Evolutionary conservation across 1,284 basidiomycete species (phyloP).

Genomic region (Trichosporon sp.): DNA sequence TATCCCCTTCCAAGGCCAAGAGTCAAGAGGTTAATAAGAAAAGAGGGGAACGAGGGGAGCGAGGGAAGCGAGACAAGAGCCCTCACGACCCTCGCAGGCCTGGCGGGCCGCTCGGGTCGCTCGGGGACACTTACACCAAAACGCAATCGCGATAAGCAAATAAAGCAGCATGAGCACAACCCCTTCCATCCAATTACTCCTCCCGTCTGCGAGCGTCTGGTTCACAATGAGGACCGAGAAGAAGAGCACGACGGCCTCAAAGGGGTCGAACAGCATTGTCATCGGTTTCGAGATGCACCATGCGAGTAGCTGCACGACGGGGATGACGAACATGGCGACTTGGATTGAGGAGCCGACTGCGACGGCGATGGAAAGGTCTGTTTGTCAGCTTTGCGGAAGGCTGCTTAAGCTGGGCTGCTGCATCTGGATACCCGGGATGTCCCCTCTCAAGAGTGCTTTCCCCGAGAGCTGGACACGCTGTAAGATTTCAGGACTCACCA

Average conservation of each 20-base stretch:
- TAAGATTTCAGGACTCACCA: neutral
- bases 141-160: slow-evolving; percentile 46
- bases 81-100: too few species aligned
- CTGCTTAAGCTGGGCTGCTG: too few species aligned
- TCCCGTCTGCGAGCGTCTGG: slow-evolving; percentile 66
- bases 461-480: too few species aligned
- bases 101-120: neutral
- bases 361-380: slow-evolving; percentile 59
- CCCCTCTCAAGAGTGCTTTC: too few species aligned
- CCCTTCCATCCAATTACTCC: slow-evolving; percentile 51
- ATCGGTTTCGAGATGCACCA: slow-evolving; percentile 52
- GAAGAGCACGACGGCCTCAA: slow-evolving; percentile 52
- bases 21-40: too few species aligned
- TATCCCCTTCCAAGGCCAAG: too few species aligned
- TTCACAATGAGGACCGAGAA: slow-evolving; percentile 72
- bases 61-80: too few species aligned
- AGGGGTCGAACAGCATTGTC: slow-evolving; percentile 48
- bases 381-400: neutral
- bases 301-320: slow-evolving; percentile 56
- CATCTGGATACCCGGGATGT: too few species aligned
- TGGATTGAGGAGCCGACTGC: slow-evolving; percentile 88
- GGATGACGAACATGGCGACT: slow-evolving; percentile 76
- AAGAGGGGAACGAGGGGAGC: too few species aligned
- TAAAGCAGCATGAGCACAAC: slow-evolving; percentile 54
- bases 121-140: slow-evolving; percentile 29